Base-by-base conservation (phyloP, 176 grass and related monocot species). In the Ananas comosus region DNA sequence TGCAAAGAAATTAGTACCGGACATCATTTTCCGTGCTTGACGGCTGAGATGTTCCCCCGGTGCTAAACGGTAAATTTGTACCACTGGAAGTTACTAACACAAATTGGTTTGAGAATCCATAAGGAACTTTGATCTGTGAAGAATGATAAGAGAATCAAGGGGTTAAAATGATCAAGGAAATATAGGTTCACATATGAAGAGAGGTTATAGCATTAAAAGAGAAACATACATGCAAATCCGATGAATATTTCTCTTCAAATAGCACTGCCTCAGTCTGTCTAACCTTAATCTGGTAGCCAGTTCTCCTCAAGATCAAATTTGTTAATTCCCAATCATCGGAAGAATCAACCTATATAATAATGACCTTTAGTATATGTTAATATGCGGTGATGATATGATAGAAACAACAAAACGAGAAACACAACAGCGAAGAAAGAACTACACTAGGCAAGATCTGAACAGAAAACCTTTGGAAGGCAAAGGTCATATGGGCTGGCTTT, bases 51-150 rank as follows among this genome's bases (percentile, higher is more conserved):
- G 65, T 66, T 58, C 80, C 87, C 2, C 78, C 76, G 51, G 87
- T 99, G 49, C 69, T 82, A 77, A 90, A 87, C 51, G 89, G 87
- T 72, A 93, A 51, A 81, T 73, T 99, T 67, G 48, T 19, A 63
- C 87, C 86, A 23, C 51, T 17, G 48, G 87, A 89, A 80, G 73
- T 87, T 57, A 80, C 78, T 78, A 93, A 70, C 66, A 99, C 86
- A 85, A 93, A 99, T 78, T 90, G 89, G 81, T 86, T 83, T 64
- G 74, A 83, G 25, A 74, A 77, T 49, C 94, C 89, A 79, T 66
- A 42, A n/a, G 89, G 94, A 88, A 99, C 85, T 93, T 93, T 99
- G 0, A 72, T 80, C 94, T 99, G 78, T 51, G 7, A 73, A 77
- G 24, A 73, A 13, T 67, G 64, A 22, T 17, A 79, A 80, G n/a